A percentile compares a stretch with the other conserved stretches of the same genome.
Evolutionary conservation across 2,329 filamentous ascomycete species (phyloP).

Genomic region (Trichophyton verrucosum): DNA sequence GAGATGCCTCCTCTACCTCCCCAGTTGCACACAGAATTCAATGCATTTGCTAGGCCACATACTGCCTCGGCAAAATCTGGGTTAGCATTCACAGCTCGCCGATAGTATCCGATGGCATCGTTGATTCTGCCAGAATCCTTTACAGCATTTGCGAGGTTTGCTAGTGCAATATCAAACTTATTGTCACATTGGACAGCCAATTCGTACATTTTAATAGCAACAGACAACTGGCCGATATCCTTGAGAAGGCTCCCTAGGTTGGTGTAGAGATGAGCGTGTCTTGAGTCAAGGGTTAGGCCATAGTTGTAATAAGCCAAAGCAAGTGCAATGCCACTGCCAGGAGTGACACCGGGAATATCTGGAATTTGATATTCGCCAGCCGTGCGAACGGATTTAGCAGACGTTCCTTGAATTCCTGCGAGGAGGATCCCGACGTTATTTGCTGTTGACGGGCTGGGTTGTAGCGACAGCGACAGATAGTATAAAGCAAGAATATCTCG

Average conservation of each 20-base stretch:
- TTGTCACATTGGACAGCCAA: conserved; percentile 82
- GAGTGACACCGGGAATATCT: conserved; percentile 62
- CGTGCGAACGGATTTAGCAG: conserved; percentile 28
- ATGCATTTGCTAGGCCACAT: conserved; percentile 82
- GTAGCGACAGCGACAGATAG: conserved; percentile 84
- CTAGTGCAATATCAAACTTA: conserved; percentile 93
- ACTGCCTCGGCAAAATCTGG: conserved; percentile 95
- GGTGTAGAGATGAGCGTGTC: conserved; percentile 91
- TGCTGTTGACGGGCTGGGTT: conserved; percentile 91
- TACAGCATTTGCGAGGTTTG: conserved; percentile 92
- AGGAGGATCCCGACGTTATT: conserved; percentile 97
- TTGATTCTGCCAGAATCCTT: conserved; percentile 89
- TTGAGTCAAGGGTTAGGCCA: conserved; percentile 69
- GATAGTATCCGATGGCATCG: conserved; percentile 88
- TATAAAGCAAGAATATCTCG: conserved; percentile 90
- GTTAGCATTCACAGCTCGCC: conserved; percentile 76
- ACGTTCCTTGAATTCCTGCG: conserved; percentile 76
- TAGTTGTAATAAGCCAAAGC: conserved; percentile 94
- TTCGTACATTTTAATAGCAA: conserved; percentile 95
- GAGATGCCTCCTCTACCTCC: conserved; percentile 74
- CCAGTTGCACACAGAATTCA: conserved; percentile 97
- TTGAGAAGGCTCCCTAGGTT: conserved; percentile 92
- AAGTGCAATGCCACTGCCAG: conserved; percentile 75
- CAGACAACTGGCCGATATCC: conserved; percentile 82
- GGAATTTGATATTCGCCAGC: conserved; percentile 31